Conservation (phyloP, 1,284 basidiomycete genomes). For the Melampsora larici-populina region DNA sequence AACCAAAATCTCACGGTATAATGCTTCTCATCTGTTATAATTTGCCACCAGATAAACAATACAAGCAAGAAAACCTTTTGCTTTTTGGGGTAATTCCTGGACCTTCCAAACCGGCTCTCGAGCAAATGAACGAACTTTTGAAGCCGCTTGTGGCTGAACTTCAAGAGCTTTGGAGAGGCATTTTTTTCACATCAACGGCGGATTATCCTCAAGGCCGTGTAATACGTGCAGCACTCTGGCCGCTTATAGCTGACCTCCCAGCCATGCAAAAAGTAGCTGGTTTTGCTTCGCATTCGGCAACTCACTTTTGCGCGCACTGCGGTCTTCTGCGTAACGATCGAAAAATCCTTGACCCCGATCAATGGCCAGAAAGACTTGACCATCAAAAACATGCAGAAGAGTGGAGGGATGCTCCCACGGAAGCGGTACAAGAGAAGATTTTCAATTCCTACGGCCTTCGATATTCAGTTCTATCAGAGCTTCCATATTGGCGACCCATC, state of each 20-base stretch:
- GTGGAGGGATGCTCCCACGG: not conserved
- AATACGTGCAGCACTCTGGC: not conserved
- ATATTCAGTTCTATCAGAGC: not conserved
- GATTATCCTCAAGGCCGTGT: not conserved
- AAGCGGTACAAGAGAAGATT: not conserved
- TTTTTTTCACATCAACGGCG: not conserved
- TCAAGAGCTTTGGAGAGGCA: not conserved
- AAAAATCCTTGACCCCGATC: not conserved
- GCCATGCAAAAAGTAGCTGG: constrained; percentile 19
- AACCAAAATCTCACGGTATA: too few relatives aligned
- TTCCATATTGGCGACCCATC: too few relatives aligned
- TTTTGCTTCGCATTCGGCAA: constrained; percentile 12
- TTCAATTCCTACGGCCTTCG: constrained; percentile 3
- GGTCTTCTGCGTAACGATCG: not conserved
- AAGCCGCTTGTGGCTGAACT: too few relatives aligned
- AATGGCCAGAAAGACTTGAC: not conserved
- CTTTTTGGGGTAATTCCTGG: too few relatives aligned
- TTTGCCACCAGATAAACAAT: constrained; percentile 1
- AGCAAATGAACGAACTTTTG: too few relatives aligned
- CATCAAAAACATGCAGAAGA: not conserved
- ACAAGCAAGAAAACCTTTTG: constrained; percentile 6
- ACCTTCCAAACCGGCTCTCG: too few relatives aligned
- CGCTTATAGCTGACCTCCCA: constrained; percentile 21
- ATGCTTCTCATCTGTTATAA: too few relatives aligned
- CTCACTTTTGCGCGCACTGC: constrained; percentile 9